These are phyloP conservation scores for Baudoinia panamericana DNA, from an alignment of 495 filamentous ascomycete genomes.

Conservation along the genomic window DNA sequence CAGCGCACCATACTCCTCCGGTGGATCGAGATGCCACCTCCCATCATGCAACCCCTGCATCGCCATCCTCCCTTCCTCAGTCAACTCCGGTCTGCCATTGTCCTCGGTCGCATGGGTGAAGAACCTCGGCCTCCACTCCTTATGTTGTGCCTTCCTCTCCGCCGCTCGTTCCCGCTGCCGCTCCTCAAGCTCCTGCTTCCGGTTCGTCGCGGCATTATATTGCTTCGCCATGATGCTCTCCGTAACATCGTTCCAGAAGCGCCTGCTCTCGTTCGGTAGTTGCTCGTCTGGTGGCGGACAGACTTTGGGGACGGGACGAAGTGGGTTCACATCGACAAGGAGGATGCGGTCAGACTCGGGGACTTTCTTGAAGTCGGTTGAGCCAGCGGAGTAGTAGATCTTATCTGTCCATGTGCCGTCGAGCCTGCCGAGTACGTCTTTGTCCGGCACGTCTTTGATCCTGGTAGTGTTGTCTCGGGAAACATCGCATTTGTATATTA, in stretches of 20 bases:
- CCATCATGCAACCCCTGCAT: constrained; percentile 49
- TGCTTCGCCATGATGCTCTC: constrained; percentile 75
- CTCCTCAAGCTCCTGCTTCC: constrained; percentile 89
- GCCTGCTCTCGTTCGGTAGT: constrained; percentile 78
- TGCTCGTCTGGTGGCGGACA: constrained; percentile 64
- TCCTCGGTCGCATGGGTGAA: constrained; percentile 65
- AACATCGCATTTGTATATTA: constrained; percentile 66
- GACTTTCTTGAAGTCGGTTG: constrained; percentile 32
- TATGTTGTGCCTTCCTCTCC: constrained; percentile 51
- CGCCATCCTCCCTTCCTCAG: constrained; percentile 57
- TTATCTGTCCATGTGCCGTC: constrained; percentile 72
- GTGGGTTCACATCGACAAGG: constrained; percentile 73
- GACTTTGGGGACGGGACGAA: constrained; percentile 61
- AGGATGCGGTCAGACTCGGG: constrained; percentile 28
- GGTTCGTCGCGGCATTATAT: constrained; percentile 65
- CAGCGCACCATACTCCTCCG: constrained; percentile 18
- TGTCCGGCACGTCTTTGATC: constrained; percentile 74
- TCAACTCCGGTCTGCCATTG: constrained; percentile 65
- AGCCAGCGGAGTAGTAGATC: constrained; percentile 45
- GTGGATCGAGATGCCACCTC: constrained; percentile 10
- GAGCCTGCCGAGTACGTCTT: constrained; percentile 70
- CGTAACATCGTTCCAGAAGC: constrained; percentile 79
- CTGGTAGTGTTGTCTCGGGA: constrained; percentile 59
- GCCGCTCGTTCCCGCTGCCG: constrained; percentile 70
- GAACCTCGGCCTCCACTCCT: constrained; percentile 77